Evolutionary conservation across 192 early-diverging fungal species (phyloP).

Genomic region (Coemansia sp.): DNA sequence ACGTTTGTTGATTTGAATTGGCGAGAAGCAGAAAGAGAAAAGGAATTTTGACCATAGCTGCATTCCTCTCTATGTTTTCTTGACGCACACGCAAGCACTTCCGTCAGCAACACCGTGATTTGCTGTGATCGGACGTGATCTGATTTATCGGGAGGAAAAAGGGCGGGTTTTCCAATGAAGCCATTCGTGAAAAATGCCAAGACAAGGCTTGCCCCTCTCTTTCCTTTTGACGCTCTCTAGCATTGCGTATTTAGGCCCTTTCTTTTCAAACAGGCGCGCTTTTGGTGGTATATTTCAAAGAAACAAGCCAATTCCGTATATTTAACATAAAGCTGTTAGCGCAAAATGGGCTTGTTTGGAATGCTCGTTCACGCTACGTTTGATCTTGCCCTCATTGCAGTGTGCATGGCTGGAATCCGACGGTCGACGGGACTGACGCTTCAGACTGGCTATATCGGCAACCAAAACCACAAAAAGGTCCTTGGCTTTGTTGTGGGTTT

Average conservation of each 20-base stretch:
- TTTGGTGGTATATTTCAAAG: no score
- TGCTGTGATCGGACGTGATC: constrained; percentile 2
- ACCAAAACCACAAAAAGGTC: constrained; percentile 43
- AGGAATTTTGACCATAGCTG: not conserved
- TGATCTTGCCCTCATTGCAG: constrained; percentile 39
- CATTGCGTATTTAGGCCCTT: not conserved
- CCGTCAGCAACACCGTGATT: constrained; percentile 18
- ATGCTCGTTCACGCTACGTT: constrained; percentile 42
- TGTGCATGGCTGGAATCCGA: constrained; percentile 53
- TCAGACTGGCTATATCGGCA: constrained; percentile 21
- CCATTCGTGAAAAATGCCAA: no score
- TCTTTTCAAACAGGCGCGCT: not conserved
- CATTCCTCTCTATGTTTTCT: not conserved
- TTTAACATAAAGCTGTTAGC: not conserved
- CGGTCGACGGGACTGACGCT: constrained; percentile 50
- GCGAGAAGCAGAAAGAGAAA: not conserved
- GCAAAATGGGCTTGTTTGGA: constrained; percentile 45
- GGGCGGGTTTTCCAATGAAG: no score
- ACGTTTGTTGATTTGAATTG: not conserved
- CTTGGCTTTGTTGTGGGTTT: constrained; percentile 41
- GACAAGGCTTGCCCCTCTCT: not conserved
- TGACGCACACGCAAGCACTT: constrained; percentile 8
- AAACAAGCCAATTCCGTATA: no score
- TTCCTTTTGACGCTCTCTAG: not conserved
- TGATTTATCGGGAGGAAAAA: not conserved